Base-by-base conservation (phyloP, 768 basidiomycete genomes). In the Leucosporidium scottii region DNA sequence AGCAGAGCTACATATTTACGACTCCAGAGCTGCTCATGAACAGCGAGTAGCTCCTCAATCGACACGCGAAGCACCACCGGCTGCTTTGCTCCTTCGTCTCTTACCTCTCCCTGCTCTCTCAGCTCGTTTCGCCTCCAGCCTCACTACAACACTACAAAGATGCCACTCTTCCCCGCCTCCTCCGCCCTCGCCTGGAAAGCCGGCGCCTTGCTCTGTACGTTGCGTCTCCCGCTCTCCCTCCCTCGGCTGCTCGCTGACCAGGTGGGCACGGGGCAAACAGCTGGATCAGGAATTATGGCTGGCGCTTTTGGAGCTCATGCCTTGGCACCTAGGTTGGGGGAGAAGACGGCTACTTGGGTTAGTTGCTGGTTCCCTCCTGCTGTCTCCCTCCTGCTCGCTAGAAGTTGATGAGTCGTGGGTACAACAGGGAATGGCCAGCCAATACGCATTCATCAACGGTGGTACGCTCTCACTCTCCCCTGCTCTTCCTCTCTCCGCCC, bases 241-340 rank as follows among this genome's bases (percentile, higher is more conserved):
- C 21, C 21, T 2, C 44, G 31, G 5, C 28, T 20, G 23, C 20
- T 18, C 30, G 21, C 31, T 27, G 39, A 44, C 15, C 8, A 36
- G 34, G 34, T 5, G 39, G 39, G 8, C 15, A 13, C 13, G 13
- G 13, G 2, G 39, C 2, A 44, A 44, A 34, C 64, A 72, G 71
- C 61, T 21, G 53, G 67, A 23, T 60, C 55, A 1, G 71, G 71
- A 0, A 72, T 68, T 34, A 68, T 59, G 55, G 62, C 67, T 2
- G 71, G 67, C 18, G 71, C 71, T 0, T 64, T 72, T 5, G 71
- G 71, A 0, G 71, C 71, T 8, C 71, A 72, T 21, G 67, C 71
- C 12, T 59, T 72, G 12, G 67, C 61, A n/a, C 67, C 59, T 13
- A 54, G 67, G 39, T 31, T 72, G 17, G 71, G 71, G 15, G 67